Evolutionary conservation across 1,139 yeast species (phyloP), one percentile per base, ranked within the genome.

Genomic region (Entelexis paramagnoliae): DNA sequence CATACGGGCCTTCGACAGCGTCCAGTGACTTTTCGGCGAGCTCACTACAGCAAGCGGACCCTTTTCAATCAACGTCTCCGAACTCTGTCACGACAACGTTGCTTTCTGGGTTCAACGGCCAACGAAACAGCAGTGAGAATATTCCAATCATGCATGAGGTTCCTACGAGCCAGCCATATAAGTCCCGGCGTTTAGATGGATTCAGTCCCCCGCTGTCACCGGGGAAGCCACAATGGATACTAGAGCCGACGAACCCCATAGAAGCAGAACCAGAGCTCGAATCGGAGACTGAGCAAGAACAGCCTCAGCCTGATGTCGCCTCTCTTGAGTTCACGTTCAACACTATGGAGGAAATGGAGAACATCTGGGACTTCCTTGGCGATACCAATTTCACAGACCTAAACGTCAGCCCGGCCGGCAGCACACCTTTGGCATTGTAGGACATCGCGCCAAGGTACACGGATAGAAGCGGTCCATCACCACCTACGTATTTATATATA

Each of bases 61-160:
- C 24, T 13, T 14, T n/a, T 11, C 20, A 36, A 11, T 20, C 41
- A 3, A 28, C 22, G 17, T 36, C 41, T 11, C 41, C 41, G 13
- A 35, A 9, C 5, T 35, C 39, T 9, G 39, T 16, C 9, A 17
- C 24, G 2, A 17, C 39, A 20, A 20, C 41, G 8, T 8, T 36
- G 10, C 10, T 20, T 17, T 9, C 9, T 6, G 41, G 8, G 16
- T 20, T 13, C 14, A 22, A 22, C 10, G 39, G 17, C 19, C 16
- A 8, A 13, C 34, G 26, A 5, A 29, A 19, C n/a, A 17, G 29
- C 16, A 17, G 35, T 9, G 28, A 17, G 29, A 17, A 14, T 6
- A 41, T 42, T 4, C 46, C 46, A 6, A 20, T 42, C 10, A 14
- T 30, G 22, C 46, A 42, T 16, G 36, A 30, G 84, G 32, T 33